Conservation (phyloP, 2,329 filamentous ascomycete genomes). For the Hypoxylon sp. region DNA sequence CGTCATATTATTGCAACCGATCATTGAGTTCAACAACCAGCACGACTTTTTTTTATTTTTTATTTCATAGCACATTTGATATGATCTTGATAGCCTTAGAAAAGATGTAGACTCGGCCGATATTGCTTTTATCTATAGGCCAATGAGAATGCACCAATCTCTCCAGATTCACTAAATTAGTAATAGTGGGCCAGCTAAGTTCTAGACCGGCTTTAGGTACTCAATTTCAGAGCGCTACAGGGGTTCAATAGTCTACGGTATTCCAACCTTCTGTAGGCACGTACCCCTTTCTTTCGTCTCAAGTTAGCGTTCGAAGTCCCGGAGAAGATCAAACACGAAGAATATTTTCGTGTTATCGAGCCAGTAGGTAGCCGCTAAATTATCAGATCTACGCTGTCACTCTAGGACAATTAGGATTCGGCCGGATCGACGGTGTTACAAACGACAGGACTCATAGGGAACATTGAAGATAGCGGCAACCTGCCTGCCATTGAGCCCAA, state of each 20-base stretch:
- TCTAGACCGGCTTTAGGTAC: slow-evolving; percentile 28
- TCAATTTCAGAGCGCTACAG: slow-evolving; percentile 7
- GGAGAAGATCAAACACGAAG: slow-evolving; percentile 36
- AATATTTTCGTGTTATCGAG: slow-evolving; percentile 3
- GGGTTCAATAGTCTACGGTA: slow-evolving; percentile 14
- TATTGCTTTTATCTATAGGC: slow-evolving; percentile 4
- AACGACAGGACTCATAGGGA: not conserved
- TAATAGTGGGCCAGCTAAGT: slow-evolving; percentile 14
- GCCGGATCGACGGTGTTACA: slow-evolving; percentile 2
- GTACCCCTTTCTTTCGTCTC: slow-evolving; percentile 30
- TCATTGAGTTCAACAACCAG: not conserved
- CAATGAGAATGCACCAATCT: slow-evolving; percentile 33
- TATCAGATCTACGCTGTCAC: slow-evolving; percentile 15
- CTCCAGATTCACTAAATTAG: slow-evolving; percentile 34
- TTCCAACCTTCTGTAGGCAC: slow-evolving; percentile 17
- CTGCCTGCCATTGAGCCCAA: not conserved
- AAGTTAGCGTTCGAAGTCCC: slow-evolving; percentile 31
- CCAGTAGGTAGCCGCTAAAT: slow-evolving; percentile 7
- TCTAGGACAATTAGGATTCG: slow-evolving; percentile 9
- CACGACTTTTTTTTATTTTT: not conserved
- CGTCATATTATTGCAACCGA: not conserved
- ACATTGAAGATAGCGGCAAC: not conserved
- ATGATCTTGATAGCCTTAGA: not conserved
- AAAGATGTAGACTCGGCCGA: not conserved
- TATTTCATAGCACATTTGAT: not conserved